These are phyloP conservation scores for Pleurotus citrinopileatus DNA, from an alignment of 768 basidiomycete species.

Conservation along the genomic window DNA sequence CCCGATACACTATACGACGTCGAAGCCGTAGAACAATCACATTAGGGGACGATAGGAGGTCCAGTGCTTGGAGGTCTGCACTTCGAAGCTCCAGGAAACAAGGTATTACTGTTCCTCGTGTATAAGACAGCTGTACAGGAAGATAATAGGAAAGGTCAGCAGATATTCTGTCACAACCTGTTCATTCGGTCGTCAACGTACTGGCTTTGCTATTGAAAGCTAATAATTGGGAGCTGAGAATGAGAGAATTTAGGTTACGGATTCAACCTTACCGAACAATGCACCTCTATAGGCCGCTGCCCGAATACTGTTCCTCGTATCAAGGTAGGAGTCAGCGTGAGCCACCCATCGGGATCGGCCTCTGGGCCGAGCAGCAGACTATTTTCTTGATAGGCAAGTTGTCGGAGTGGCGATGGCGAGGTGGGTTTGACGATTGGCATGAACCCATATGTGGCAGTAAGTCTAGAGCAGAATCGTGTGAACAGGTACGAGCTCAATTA, in stretches of 20 bases:
- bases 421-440: conserved; percentile 30
- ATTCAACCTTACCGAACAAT: conserved; percentile 28
- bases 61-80: conserved; percentile 30
- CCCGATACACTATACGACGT: conserved; percentile 21
- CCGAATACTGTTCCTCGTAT: conserved; percentile 28
- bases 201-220: conserved; percentile 39
- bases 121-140: conserved; percentile 33
- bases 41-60: conserved; percentile 30
- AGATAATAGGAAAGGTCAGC: not conserved
- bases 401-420: conserved; percentile 28
- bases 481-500: not conserved
- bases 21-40: conserved; percentile 30
- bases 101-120: conserved; percentile 38
- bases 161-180: not conserved
- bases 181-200: conserved; percentile 17
- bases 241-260: not conserved
- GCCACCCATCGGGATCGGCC: conserved; percentile 39
- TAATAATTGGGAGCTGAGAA: conserved; percentile 15
- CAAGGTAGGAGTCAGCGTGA: conserved; percentile 20
- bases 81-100: conserved; percentile 29
- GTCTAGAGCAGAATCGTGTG: conserved; percentile 16
- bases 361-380: conserved; percentile 32
- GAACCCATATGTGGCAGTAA: conserved; percentile 28
- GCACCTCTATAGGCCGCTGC: conserved; percentile 24
- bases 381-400: conserved; percentile 32